Conservation (phyloP, 2,329 filamentous ascomycete genomes). For the Basipetospora chlamydospora region DNA sequence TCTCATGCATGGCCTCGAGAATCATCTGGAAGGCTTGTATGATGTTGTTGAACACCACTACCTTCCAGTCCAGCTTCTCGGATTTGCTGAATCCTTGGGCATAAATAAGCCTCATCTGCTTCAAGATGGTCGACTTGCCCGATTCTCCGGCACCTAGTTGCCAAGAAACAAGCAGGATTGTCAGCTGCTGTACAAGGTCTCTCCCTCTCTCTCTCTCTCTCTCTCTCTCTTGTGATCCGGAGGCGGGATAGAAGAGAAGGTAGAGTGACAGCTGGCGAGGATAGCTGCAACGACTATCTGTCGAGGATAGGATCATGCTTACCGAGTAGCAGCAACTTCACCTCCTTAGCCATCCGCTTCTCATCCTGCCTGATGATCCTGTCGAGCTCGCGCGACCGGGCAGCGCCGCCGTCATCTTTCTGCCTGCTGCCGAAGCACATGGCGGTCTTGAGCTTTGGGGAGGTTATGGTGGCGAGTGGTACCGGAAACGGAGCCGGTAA, state of each 20-base stretch:
- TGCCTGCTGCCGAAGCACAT: slow-evolving; percentile 53
- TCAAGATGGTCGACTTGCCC: slow-evolving; percentile 87
- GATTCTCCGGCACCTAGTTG: slow-evolving; percentile 80
- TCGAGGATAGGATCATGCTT: too few relatives aligned
- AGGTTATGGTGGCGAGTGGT: too few relatives aligned
- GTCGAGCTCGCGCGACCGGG: slow-evolving; percentile 66
- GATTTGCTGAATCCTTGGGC: slow-evolving; percentile 97
- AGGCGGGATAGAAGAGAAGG: too few relatives aligned
- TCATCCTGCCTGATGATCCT: slow-evolving; percentile 78
- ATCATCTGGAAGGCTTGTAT: slow-evolving; percentile 58
- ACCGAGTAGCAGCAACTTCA: slow-evolving; percentile 99
- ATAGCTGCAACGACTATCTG: too few relatives aligned
- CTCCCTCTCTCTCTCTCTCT: too few relatives aligned
- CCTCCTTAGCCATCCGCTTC: slow-evolving; percentile 98
- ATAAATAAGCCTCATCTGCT: slow-evolving; percentile 99
- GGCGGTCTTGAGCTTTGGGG: too few relatives aligned
- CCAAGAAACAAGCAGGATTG: neutral
- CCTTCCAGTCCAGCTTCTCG: slow-evolving; percentile 55
- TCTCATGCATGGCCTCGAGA: slow-evolving; percentile 53
- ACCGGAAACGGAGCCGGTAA: too few relatives aligned
- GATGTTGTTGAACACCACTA: slow-evolving; percentile 58
- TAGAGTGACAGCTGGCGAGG: too few relatives aligned
- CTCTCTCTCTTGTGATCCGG: too few relatives aligned
- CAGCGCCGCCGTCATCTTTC: slow-evolving; percentile 30
- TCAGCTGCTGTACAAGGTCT: too few relatives aligned